A percentile compares a stretch with the other conserved stretches of the same genome.
phyloP scores from a whole-genome alignment of 2,329 filamentous ascomycete genomes.

The Ustulina deusta region DNA sequence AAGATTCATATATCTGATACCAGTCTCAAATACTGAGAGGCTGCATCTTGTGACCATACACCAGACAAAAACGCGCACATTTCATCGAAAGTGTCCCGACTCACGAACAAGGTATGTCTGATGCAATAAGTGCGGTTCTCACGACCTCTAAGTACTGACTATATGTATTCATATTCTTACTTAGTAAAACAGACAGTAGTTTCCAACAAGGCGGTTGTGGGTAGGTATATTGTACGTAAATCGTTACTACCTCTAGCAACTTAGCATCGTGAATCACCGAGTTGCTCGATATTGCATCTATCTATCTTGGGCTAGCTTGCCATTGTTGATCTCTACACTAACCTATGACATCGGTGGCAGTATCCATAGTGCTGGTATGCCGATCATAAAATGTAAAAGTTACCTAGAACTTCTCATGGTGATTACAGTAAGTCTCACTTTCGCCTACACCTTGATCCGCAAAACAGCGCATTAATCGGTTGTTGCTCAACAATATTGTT shows the following conservation, averaged over 20 bases:
- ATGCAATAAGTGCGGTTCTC: not conserved
- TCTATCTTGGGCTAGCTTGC: slow-evolving; percentile 12
- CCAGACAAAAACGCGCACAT: not conserved
- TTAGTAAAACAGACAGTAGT: not conserved
- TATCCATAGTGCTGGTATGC: slow-evolving; percentile 11
- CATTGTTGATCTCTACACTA: slow-evolving; percentile 5
- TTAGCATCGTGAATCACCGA: not conserved
- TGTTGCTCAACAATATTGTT: not conserved
- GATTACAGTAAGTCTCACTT: not conserved
- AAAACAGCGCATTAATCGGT: not conserved
- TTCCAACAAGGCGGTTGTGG: not conserved
- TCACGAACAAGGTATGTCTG: not conserved
- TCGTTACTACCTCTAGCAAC: slow-evolving; percentile 18
- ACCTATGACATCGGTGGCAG: slow-evolving; percentile 18
- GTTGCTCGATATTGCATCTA: not conserved
- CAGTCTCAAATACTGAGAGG: not conserved
- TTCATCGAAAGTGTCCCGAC: not conserved
- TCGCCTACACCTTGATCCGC: not conserved
- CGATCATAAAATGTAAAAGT: slow-evolving; percentile 11
- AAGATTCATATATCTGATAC: not conserved
- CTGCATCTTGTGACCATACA: not conserved
- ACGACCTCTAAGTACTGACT: not conserved
- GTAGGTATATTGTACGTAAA: slow-evolving; percentile 12
- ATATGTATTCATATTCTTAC: not conserved
- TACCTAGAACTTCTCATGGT: not conserved